A percentile compares a stretch with the other conserved stretches of the same genome.
phyloP scores from a whole-genome alignment of 768 basidiomycete species.

The Jaapia argillacea region DNA sequence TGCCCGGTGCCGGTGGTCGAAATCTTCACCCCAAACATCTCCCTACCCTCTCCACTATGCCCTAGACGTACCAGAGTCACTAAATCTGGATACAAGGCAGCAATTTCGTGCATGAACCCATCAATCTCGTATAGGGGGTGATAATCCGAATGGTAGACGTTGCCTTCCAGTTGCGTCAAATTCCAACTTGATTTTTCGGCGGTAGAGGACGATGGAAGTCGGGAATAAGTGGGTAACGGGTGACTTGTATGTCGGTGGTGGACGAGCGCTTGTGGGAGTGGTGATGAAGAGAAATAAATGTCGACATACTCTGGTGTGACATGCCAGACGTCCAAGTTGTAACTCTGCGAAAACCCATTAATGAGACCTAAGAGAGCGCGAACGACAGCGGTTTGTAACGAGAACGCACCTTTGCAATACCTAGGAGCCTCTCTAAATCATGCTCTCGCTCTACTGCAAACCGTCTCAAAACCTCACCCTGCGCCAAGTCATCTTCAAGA shows the following conservation, averaged over 20 bases:
- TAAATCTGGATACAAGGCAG: slow-evolving; percentile 32
- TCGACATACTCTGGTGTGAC: background rate
- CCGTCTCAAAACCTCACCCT: too few relatives aligned
- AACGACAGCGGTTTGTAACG: too few relatives aligned
- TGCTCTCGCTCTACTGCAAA: too few relatives aligned
- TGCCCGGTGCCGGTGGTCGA: slow-evolving; percentile 16
- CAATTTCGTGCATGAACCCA: slow-evolving; percentile 39
- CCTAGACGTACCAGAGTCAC: slow-evolving; percentile 41
- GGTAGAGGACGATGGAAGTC: background rate
- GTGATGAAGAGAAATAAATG: background rate
- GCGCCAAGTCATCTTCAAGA: too few relatives aligned
- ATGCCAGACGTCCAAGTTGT: background rate
- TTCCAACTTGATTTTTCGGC: background rate
- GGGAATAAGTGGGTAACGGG: background rate
- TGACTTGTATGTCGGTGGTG: background rate
- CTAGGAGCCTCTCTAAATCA: too few relatives aligned
- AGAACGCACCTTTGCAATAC: too few relatives aligned
- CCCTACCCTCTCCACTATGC: slow-evolving; percentile 46
- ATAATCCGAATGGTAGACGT: slow-evolving; percentile 32
- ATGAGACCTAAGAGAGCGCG: too few relatives aligned
- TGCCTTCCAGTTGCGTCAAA: background rate
- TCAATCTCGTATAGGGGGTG: slow-evolving; percentile 49
- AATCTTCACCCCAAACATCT: slow-evolving; percentile 45
- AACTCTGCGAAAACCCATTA: too few relatives aligned
- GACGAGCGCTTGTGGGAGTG: background rate